Base-by-base conservation (phyloP, 306 rosid genomes). In the Bauhinia variegata region DNA sequence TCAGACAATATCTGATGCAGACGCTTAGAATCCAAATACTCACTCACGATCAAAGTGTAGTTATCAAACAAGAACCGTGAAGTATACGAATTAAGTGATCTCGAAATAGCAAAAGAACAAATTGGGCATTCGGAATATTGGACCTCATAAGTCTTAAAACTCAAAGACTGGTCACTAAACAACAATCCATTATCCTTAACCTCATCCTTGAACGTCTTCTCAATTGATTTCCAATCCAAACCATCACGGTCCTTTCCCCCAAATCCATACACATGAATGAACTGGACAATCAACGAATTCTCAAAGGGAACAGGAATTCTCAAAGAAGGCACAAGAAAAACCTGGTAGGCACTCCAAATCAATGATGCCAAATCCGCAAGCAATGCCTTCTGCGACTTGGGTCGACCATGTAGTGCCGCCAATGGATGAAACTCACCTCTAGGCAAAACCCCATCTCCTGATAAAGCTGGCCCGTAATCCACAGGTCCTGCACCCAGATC, bases 401-500 rank as follows among this genome's bases (percentile, higher is more conserved):
- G 95, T 3, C 90, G 61, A 38, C 91, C 88, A 41, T 89, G 97
- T 15, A 88, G 48, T 0, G 96, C 79, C 0, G 99, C 95, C 62
- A 93, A 67, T 0, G 99, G 99, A 56, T 93, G 98, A 52, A 89
- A 89, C 82, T 95, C 96, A 5, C 97, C 97, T 5, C 80, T 75
- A 0, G 99, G 99, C 4, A 90, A 66, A 18, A 86, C 84, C 7
- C 97, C 99, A 3, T 95, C 97, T 0, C 99, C 99, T 13, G 97
- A 88, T 6, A 90, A 68, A 0, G 92, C 81, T 1, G 97, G 99
- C 4, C 99, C 99, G 17, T 95, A 95, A 38, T 91, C 96, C 4
- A 95, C 92, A 0, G 96, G 95, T 0, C 97, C 99, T 4, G 99
- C 97, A 6, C 92, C 88, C 63, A 95, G 74, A 53, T 95, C 99